These are phyloP conservation scores for Paxillus involutus DNA, from an alignment of 768 basidiomycete genomes.

Conservation along the genomic window DNA sequence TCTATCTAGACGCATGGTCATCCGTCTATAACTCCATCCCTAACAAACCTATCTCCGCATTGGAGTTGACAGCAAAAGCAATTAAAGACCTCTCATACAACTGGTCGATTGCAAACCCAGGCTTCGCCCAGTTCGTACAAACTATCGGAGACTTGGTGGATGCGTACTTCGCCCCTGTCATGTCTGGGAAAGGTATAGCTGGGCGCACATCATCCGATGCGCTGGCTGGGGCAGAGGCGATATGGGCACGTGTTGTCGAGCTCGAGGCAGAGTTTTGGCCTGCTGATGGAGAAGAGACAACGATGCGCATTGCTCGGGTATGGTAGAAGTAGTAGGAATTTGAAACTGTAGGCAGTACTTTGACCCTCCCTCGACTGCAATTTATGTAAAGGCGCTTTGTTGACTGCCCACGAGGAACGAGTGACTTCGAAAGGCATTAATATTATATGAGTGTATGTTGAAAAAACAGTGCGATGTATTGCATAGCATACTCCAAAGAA, in stretches of 20 bases:
- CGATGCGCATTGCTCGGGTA: not conserved
- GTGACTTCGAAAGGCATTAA: too few species aligned
- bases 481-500: constrained; percentile 20
- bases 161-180: constrained; percentile 32
- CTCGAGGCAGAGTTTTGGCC: constrained; percentile 67
- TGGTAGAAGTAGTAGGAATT: too few species aligned
- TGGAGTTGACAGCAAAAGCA: constrained; percentile 25
- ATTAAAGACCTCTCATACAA: constrained; percentile 54
- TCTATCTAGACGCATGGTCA: constrained; percentile 71
- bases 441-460: too few species aligned
- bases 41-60: not conserved
- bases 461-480: constrained; percentile 3
- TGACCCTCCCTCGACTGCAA: too few species aligned
- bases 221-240: constrained; percentile 41
- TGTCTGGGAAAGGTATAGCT: constrained; percentile 11
- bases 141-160: constrained; percentile 50
- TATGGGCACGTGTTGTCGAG: constrained; percentile 60
- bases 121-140: constrained; percentile 54
- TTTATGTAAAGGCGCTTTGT: too few species aligned
- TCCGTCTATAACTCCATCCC: constrained; percentile 34
- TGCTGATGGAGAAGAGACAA: constrained; percentile 35
- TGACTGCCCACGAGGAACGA: too few species aligned
- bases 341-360: too few species aligned
- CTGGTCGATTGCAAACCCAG: constrained; percentile 51
- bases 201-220: not conserved